Evolutionary conservation across 2,329 filamentous ascomycete genomes (phyloP), one percentile per base, ranked within the genome.

Genomic region (Chrysosporium keratinophilum): DNA sequence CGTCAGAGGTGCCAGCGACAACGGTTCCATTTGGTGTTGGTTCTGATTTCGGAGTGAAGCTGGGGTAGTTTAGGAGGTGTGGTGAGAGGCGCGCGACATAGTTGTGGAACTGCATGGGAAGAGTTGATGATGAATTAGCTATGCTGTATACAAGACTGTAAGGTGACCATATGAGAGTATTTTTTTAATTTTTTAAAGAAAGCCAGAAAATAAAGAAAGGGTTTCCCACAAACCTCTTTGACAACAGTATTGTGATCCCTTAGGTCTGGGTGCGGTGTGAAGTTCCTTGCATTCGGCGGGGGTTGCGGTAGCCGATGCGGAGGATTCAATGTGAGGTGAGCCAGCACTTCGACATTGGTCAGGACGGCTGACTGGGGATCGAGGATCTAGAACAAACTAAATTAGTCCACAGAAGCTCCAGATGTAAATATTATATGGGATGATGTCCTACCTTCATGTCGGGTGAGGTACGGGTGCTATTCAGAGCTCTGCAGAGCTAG

Each of bases 211-310:
- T 9, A 43, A n/a, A 11, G n/a, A 44, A 12, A 12, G 7, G 19
- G 15, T 20, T 11, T 34, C 20, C 12, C 14, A 56, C 65, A 56
- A 52, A 74, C 72, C 63, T 75, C 72, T 55, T 73, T 71, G 12
- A 74, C 67, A 15, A 75, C 70, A 1, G 69, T 71, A 57, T 73
- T 71, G 59, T 74, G 71, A 54, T 72, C 71, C 52, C 71, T 61
- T n/a, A 74, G 54, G 57, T 73, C 70, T 2, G 70, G 70, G 31
- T 66, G 70, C 11, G 70, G 70, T 2, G 67, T 62, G 61, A 67
- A 72, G 51, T 69, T 65, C 28, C 64, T 61, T 11, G 66, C 59
- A 54, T 66, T 69, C 37, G 66, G 64, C 45, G 70, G 67, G 17
- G 67, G 64, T 54, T 69, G 69, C 3, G 71, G 66, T 10, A 69